Base-by-base conservation (phyloP, 2,329 filamentous ascomycete species). In the Macrophomina phaseolina region DNA sequence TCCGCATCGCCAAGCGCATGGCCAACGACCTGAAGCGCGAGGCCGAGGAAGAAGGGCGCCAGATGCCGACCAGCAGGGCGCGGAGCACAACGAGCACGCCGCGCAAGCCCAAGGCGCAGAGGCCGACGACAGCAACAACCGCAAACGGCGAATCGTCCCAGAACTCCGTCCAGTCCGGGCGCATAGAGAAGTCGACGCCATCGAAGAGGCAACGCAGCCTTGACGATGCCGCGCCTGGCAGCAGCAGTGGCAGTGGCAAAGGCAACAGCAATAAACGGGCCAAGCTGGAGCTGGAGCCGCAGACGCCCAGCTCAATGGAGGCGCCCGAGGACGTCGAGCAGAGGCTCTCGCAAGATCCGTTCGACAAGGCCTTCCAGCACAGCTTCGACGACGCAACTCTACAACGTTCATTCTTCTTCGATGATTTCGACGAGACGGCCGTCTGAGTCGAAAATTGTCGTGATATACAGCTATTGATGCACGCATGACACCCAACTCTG, bases 1-100 rank as follows among this genome's bases (percentile, higher is more conserved):
- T 86, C 42, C 80, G 82, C 49, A 78, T 76, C 55, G 80, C 79
- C 67, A 84, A 83, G 55, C 79, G 79, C 60, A 60, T 74, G 1
- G 81, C 83, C 0, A 72, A 74, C 0, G 68, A 69, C 0, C 74
- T 84, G 14, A 73, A 74, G 49, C 72, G 71, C 3, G 75, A 77
- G 5, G 71, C 73, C 1, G 64, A 67, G 3, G 16, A 56, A 1
- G 55, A 67, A 2, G 73, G 55, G 14, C 67, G 68, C 16, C 48
- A 51, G 53, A 70, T 69, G 62, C 52, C 68, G 5, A 38, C 68
- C 11, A 46, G 65, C 34, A 42, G 69, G 23, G 36, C 28, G 1
- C 67, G 64, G 42, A 61, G 51, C 23, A 42, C 60, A 4, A 46
- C 28, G 16, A 49, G 64, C 32, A 70, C 69, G n/a, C 70, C 71